A percentile compares a stretch with the other conserved stretches of the same genome.
Evolutionary conservation across 1,284 basidiomycete species (phyloP).

Genomic region (Apiotrichum veenhuisii): DNA sequence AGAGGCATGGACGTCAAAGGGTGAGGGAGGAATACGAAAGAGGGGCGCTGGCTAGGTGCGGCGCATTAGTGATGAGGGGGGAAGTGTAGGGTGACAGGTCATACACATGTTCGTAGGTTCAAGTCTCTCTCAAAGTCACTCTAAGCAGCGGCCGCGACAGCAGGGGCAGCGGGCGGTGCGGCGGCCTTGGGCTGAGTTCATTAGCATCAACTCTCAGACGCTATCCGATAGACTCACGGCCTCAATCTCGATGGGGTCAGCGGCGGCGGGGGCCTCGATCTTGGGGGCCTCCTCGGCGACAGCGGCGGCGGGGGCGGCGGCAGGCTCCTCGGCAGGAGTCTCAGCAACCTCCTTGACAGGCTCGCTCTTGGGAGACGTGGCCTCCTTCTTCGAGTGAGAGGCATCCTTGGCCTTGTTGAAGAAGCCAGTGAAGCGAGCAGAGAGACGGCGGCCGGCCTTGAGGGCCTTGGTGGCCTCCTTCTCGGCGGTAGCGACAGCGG

Average conservation of each 20-base stretch:
- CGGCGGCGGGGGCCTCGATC: constrained; percentile 34
- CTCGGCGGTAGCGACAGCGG: constrained; percentile 8
- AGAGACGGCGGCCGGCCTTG: constrained; percentile 44
- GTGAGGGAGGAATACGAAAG: constrained; percentile 1
- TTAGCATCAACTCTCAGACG: constrained; percentile 5
- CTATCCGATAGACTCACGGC: constrained; percentile 28
- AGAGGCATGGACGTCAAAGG: constrained; percentile 9
- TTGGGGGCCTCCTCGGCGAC: constrained; percentile 39
- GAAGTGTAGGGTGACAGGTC: constrained; percentile 10
- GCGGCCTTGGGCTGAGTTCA: constrained; percentile 25
- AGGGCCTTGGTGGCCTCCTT: constrained; percentile 26
- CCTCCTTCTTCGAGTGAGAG: constrained; percentile 23
- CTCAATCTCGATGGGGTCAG: constrained; percentile 44
- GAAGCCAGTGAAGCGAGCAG: constrained; percentile 42
- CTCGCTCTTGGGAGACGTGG: constrained; percentile 14
- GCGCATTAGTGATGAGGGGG: constrained; percentile 14
- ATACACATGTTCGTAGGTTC: constrained; percentile 18
- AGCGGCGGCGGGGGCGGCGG: constrained; percentile 18
- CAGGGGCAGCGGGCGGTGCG: constrained; percentile 30
- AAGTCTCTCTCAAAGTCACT: constrained; percentile 9
- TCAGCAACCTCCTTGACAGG: constrained; percentile 14
- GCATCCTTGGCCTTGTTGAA: constrained; percentile 35
- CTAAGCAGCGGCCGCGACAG: constrained; percentile 37
- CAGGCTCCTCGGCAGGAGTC: constrained; percentile 1
- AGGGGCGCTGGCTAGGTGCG: constrained; percentile 9